Conservation (phyloP, 2,329 filamentous ascomycete species). For the Aspergillus ibericus region DNA sequence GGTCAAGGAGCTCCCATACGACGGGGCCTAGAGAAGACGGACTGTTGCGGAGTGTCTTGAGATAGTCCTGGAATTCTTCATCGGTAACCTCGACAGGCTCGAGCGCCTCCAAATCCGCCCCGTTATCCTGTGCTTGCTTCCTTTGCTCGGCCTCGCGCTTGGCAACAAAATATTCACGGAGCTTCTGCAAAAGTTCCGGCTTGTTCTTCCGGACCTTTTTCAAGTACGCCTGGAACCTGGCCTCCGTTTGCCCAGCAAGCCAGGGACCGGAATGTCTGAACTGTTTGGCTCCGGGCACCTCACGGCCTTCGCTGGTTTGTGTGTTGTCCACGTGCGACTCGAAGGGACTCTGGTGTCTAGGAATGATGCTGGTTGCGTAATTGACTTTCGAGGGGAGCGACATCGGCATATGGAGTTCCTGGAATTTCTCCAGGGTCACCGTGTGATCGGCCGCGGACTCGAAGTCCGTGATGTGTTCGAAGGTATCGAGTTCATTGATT, state of each 20-base stretch:
- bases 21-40: slow-evolving; percentile 52
- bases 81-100: slow-evolving; percentile 37
- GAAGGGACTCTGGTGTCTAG: slow-evolving; percentile 41
- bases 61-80: slow-evolving; percentile 47
- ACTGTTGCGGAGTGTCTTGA: slow-evolving; percentile 46
- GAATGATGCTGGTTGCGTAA: slow-evolving; percentile 30
- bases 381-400: slow-evolving; percentile 48
- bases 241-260: slow-evolving; percentile 56
- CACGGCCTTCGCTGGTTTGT: slow-evolving; percentile 32
- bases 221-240: slow-evolving; percentile 56
- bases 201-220: slow-evolving; percentile 45
- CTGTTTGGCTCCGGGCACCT: slow-evolving; percentile 41
- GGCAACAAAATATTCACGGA: slow-evolving; percentile 35
- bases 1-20: slow-evolving; percentile 57
- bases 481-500: slow-evolving; percentile 75
- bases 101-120: slow-evolving; percentile 35
- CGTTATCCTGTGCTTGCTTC: slow-evolving; percentile 43
- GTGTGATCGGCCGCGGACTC: slow-evolving; percentile 78
- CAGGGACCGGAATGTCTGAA: slow-evolving; percentile 63
- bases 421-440: slow-evolving; percentile 79
- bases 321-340: slow-evolving; percentile 49
- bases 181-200: slow-evolving; percentile 39
- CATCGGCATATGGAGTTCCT: slow-evolving; percentile 75
- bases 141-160: slow-evolving; percentile 37
- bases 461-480: slow-evolving; percentile 88